These are phyloP conservation scores for Coccomyxa sp. DNA, from an alignment of 139 green algal genomes.

Conservation along the genomic window DNA sequence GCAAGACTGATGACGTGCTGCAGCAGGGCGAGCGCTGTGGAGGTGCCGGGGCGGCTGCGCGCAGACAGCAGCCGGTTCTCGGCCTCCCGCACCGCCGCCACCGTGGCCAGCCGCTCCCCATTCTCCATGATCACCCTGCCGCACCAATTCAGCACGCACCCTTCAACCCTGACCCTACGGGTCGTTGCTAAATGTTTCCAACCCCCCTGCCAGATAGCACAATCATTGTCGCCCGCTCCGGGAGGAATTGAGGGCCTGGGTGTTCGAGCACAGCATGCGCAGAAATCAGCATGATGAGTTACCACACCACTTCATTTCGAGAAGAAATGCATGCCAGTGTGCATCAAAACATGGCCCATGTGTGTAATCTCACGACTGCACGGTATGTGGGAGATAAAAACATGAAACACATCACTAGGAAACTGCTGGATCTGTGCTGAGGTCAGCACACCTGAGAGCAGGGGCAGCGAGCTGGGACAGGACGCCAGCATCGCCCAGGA, in stretches of 20 bases:
- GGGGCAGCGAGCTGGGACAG: conserved; percentile 1
- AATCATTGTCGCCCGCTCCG: neutral
- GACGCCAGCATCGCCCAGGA: neutral
- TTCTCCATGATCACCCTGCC: conserved; percentile 7
- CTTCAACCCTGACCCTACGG: neutral
- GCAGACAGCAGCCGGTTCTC: neutral
- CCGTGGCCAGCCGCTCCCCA: conserved; percentile 1
- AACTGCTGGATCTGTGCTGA: neutral
- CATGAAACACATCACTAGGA: neutral
- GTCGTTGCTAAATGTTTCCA: neutral
- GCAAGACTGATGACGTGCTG: neutral
- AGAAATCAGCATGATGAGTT: neutral
- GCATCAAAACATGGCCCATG: neutral
- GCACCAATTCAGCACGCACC: neutral
- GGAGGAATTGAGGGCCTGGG: neutral
- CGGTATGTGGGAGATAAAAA: neutral
- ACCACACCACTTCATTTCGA: neutral
- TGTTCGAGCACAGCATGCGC: neutral
- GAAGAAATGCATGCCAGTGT: neutral
- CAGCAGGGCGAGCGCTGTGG: neutral
- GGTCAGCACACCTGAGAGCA: neutral
- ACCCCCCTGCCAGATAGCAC: neutral
- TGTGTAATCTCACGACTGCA: neutral
- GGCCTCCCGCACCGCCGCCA: conserved; percentile 4
- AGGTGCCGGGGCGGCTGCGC: no score